These are phyloP conservation scores for Pseudevernia furfuracea DNA, from an alignment of 495 filamentous ascomycete species.

Conservation along the genomic window DNA sequence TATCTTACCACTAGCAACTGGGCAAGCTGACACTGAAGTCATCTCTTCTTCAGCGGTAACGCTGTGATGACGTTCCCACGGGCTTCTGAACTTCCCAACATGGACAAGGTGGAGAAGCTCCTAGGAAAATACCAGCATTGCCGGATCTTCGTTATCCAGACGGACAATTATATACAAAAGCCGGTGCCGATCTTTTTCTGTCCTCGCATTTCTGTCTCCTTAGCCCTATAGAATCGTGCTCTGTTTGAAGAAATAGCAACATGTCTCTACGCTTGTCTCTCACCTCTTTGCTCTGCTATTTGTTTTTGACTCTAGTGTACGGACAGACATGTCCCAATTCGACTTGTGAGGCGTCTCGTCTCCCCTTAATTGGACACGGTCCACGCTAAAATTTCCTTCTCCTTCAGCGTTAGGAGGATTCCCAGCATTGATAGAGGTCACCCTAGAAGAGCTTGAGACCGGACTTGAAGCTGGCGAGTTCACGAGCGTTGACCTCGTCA, in stretches of 20 bases:
- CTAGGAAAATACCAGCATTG: not conserved
- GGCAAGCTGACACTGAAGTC: not conserved
- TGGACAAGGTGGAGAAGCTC: slow-evolving; percentile 10
- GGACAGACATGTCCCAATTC: slow-evolving; percentile 18
- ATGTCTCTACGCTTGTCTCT: slow-evolving; percentile 3
- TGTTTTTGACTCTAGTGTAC: slow-evolving; percentile 6
- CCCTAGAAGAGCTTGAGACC: slow-evolving; percentile 43
- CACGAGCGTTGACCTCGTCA: slow-evolving; percentile 52
- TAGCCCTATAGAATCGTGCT: not conserved
- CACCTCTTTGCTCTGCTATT: slow-evolving; percentile 1
- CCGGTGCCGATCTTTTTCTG: not conserved
- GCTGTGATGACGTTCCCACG: slow-evolving; percentile 10
- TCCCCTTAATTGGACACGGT: not conserved
- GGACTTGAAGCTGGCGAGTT: slow-evolving; percentile 45
- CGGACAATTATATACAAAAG: slow-evolving; percentile 1
- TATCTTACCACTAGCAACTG: slow-evolving; percentile 9
- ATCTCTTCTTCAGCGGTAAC: slow-evolving; percentile 4
- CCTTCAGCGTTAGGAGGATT: slow-evolving; percentile 21
- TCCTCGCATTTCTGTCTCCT: not conserved
- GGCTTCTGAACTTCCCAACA: slow-evolving; percentile 13
- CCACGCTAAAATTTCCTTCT: not conserved
- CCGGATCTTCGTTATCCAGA: slow-evolving; percentile 10
- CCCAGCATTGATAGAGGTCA: slow-evolving; percentile 43
- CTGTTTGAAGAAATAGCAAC: not conserved
- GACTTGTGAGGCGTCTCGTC: slow-evolving; percentile 2